phyloP scores from a whole-genome alignment of 225 moss, liverwort and hornwort species.

The Marchantia polymorpha region DNA sequence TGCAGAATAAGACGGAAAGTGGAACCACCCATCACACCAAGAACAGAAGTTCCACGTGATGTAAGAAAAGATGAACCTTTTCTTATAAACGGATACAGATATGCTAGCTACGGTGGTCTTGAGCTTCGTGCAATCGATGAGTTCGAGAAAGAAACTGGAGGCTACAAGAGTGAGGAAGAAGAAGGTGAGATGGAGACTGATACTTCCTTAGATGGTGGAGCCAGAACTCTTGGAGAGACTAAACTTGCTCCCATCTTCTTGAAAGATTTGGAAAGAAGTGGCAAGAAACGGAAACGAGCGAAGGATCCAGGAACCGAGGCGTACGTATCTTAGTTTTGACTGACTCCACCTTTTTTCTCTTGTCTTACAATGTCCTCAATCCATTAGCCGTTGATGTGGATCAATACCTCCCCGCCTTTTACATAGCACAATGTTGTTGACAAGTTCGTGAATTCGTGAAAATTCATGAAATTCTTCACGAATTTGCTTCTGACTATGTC shows the following conservation, averaged over 20 bases:
- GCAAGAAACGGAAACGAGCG: constrained; percentile 56
- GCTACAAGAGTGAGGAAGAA: constrained; percentile 65
- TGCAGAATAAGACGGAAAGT: constrained; percentile 62
- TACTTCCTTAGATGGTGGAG: constrained; percentile 36
- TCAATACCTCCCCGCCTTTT: background rate
- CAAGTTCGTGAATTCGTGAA: too few species aligned
- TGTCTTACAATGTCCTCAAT: background rate
- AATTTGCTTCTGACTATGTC: background rate
- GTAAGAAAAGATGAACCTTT: constrained; percentile 44
- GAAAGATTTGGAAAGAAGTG: constrained; percentile 33
- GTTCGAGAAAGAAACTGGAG: constrained; percentile 60
- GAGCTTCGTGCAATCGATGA: constrained; percentile 57
- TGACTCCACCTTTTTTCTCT: background rate
- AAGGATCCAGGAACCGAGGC: constrained; percentile 22
- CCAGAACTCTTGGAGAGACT: constrained; percentile 11
- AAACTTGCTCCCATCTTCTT: constrained; percentile 7
- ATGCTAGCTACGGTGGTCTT: constrained; percentile 31
- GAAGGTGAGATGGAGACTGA: constrained; percentile 48
- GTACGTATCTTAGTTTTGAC: constrained; percentile 20
- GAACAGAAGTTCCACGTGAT: constrained; percentile 40
- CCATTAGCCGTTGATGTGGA: too few species aligned
- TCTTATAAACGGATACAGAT: constrained; percentile 27
- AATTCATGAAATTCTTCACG: too few species aligned
- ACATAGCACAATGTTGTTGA: background rate
- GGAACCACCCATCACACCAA: constrained; percentile 12